Evolutionary conservation across 1,139 yeast genomes (phyloP), one percentile per base, ranked within the genome.

Genomic region (Candida dubliniensis): DNA sequence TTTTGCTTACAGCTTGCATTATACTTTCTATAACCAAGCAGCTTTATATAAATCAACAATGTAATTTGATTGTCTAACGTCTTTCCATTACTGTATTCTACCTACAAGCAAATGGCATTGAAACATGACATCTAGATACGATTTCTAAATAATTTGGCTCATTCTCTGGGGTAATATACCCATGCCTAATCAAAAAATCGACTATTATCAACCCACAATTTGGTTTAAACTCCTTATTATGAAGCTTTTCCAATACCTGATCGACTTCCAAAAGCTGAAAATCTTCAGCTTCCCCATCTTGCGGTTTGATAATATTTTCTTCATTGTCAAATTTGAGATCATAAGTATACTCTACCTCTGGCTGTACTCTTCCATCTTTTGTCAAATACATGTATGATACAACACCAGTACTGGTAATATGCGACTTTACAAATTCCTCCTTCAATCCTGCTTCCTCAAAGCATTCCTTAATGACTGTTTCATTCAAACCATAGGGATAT

Each of bases 371-470:
- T 0, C 82, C 82, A 45, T 77, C 82, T 6, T 51, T 38, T 1
- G 71, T 68, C 34, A 56, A 55, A 56, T 78, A 82, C 53, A 84
- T 70, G 60, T 93, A 93, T 37, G 88, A 79, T 1, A 88, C 67
- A 0, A 77, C 83, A 0, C 97, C 98, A 0, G 72, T 82, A 2
- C 83, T 57, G 31, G 56, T 67, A 13, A 81, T 58, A 42, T 76
- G 66, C 2, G 56, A 38, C 42, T 61, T 58, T 0, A 88, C 84
- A 51, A 79, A 78, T 0, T 67, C 72, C 35, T 69, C 71, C 0
- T 59, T 52, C n/a, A 93, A 64, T 0, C 96, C 96, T 0, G 96
- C 99, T 59, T 93, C 99, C 58, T 93, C 99, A 49, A 71, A 74
- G 54, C 96, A 83, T 60, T 93, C 99, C 59, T 93, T 93, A 15